Evolutionary conservation across 2,329 filamentous ascomycete genomes (phyloP).

Genomic region (Sclerotinia spermophila): DNA sequence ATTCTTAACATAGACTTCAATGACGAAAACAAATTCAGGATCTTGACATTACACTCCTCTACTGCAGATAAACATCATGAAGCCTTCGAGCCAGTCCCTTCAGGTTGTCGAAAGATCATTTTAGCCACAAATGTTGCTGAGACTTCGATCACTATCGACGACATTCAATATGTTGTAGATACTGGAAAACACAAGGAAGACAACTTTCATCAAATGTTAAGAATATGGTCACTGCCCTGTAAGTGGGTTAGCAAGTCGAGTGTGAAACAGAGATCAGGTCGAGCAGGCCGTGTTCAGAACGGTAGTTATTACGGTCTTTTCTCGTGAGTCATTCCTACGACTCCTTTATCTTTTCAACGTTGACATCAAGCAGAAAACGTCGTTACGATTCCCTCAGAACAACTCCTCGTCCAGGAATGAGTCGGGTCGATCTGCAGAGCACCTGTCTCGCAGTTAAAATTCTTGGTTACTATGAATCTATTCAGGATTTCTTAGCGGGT

Average conservation of each 20-base stretch:
- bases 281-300: slow-evolving; percentile 85
- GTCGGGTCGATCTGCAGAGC: slow-evolving; percentile 85
- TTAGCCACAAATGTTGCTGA: slow-evolving; percentile 95
- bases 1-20: slow-evolving; percentile 55
- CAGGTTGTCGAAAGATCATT: slow-evolving; percentile 82
- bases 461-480: slow-evolving; percentile 79
- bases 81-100: slow-evolving; percentile 71
- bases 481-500: slow-evolving; percentile 72
- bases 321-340: slow-evolving; percentile 58
- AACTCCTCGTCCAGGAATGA: slow-evolving; percentile 81
- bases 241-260: slow-evolving; percentile 90
- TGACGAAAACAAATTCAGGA: slow-evolving; percentile 73
- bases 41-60: slow-evolving; percentile 85
- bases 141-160: slow-evolving; percentile 95
- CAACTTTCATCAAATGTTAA: slow-evolving; percentile 79
- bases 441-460: slow-evolving; percentile 89
- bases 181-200: slow-evolving; percentile 92
- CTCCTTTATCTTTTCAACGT: not conserved
- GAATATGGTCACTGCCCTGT: slow-evolving; percentile 86
- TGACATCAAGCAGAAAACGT: slow-evolving; percentile 42
- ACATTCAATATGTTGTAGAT: slow-evolving; percentile 91
- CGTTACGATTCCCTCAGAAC: slow-evolving; percentile 76
- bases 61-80: slow-evolving; percentile 81
- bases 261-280: slow-evolving; percentile 86
- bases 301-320: slow-evolving; percentile 90